A percentile compares a stretch with the other conserved stretches of the same genome.
Conservation (phyloP, 495 filamentous ascomycete species). For the Talaromyces nanjingensis region DNA sequence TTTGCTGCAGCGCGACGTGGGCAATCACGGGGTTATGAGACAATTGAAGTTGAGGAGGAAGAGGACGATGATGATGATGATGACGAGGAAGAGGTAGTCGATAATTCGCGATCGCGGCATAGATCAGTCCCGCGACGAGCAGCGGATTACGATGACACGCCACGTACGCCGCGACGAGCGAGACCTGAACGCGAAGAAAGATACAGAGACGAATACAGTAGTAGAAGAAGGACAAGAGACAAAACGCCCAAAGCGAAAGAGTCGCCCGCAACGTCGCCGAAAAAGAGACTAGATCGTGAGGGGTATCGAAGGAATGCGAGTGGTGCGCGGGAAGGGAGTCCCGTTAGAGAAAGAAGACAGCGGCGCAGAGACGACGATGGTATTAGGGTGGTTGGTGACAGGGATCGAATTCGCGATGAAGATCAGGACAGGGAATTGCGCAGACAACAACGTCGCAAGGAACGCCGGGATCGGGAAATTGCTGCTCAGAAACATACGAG, state of each 20-base stretch:
- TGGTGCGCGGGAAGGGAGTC: conserved; percentile 17
- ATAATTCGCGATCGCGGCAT: background rate
- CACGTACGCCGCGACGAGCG: conserved; percentile 4
- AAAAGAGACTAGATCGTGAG: conserved; percentile 25
- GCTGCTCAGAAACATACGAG: conserved; percentile 30
- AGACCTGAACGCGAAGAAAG: background rate
- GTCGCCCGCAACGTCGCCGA: conserved; percentile 28
- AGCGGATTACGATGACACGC: background rate
- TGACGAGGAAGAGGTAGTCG: conserved; percentile 11
- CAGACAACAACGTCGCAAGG: conserved; percentile 14
- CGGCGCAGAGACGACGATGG: conserved; percentile 7
- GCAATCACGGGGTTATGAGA: conserved; percentile 13
- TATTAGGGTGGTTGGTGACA: background rate
- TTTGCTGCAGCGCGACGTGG: conserved; percentile 13
- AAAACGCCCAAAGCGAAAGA: conserved; percentile 26
- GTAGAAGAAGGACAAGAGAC: conserved; percentile 16
- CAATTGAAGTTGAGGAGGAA: conserved; percentile 14
- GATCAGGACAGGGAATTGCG: conserved; percentile 14
- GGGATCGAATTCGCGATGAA: conserved; percentile 5
- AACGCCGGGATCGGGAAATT: conserved; percentile 12
- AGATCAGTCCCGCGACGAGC: background rate
- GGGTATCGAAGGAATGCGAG: conserved; percentile 17
- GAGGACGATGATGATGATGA: conserved; percentile 14
- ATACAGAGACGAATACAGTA: background rate
- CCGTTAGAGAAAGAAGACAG: conserved; percentile 17